Base-by-base conservation (phyloP, 106 monocot species). In the Acanthochlamys bracteata region DNA sequence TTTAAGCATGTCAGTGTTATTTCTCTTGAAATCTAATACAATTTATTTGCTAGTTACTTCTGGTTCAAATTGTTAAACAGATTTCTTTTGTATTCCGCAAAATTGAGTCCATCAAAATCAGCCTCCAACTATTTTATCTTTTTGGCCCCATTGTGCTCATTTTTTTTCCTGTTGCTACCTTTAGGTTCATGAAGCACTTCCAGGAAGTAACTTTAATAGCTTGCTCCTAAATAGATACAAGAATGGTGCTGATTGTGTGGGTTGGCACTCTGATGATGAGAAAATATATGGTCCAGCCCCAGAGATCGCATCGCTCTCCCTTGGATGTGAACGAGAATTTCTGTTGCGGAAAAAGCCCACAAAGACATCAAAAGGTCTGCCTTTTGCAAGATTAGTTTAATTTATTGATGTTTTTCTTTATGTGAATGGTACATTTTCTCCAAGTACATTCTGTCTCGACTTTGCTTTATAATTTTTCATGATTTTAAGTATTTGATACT, bases 221-320 rank as follows among this genome's bases (percentile, higher is more conserved):
- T 68, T 84, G 75, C 78, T 84, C 16, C 61, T 89, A 57, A 89
- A 89, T 68, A 72, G 81, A 64, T 84, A 82, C 76, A 92, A 89
- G 42, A 75, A 42, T 55, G 92, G 92, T 10, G 75, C 85, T 62
- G 92, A 98, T 46, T 92, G 89, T 66, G 92, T 98, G 8, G 67
- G 81, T 33, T 98, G 98, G 98, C 98, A 98, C 73, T 76, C 98
- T 56, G 98, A 98, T 61, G 92, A 98, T 73, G 98, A 98, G 69
- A 85, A 87, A 51, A 63, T 92, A 19, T 98, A 98, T 73, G 98
- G 98, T 26, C 78, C 74, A n/a, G 77, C 85, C 61, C 98, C 98
- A 24, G 81, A 92, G 66, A 98, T 98, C 68, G 98, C 98, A 58
- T 98, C 98, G 0, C 61, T 98, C 23, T 89, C 98, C 7, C 75